These are phyloP conservation scores for Plasmodium gonderi DNA, from an alignment of 169 alveolate genomes.

Conservation along the genomic window DNA sequence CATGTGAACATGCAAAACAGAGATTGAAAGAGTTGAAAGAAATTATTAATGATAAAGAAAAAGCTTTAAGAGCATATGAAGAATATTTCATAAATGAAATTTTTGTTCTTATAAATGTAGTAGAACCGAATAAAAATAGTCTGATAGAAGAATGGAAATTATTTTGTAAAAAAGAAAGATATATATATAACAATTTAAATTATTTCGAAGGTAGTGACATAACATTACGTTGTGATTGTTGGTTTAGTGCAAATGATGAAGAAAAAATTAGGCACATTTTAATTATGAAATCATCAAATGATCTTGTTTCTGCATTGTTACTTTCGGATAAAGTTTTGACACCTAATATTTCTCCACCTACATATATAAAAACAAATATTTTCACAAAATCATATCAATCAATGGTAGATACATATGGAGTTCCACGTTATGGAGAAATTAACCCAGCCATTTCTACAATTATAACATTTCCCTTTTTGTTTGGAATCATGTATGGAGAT, in stretches of 20 bases:
- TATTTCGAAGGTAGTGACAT: constrained; percentile 93
- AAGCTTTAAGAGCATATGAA: constrained; percentile 92
- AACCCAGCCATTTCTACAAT: constrained; percentile 98
- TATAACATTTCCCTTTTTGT: constrained; percentile 98
- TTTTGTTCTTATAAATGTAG: constrained; percentile 87
- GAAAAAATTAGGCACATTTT: constrained; percentile 88
- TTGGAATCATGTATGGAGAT: constrained; percentile 99
- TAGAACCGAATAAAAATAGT: constrained; percentile 90
- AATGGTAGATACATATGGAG: constrained; percentile 99
- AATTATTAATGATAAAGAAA: constrained; percentile 89
- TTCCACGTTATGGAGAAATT: constrained; percentile 98
- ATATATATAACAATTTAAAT: constrained; percentile 93
- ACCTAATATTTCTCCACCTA: constrained; percentile 93
- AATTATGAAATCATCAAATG: constrained; percentile 84
- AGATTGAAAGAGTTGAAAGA: constrained; percentile 84
- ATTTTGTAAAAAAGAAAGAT: constrained; percentile 95
- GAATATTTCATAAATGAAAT: constrained; percentile 89
- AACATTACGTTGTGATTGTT: constrained; percentile 95
- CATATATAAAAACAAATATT: constrained; percentile 94
- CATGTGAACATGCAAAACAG: constrained; percentile 79
- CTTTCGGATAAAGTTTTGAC: constrained; percentile 84
- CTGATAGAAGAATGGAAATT: constrained; percentile 94
- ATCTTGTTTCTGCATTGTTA: constrained; percentile 87
- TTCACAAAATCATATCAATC: constrained; percentile 94
- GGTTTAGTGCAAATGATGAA: constrained; percentile 95